phyloP scores from a whole-genome alignment of 805 yeast species.

The Monosporozyma yasuniensis region DNA sequence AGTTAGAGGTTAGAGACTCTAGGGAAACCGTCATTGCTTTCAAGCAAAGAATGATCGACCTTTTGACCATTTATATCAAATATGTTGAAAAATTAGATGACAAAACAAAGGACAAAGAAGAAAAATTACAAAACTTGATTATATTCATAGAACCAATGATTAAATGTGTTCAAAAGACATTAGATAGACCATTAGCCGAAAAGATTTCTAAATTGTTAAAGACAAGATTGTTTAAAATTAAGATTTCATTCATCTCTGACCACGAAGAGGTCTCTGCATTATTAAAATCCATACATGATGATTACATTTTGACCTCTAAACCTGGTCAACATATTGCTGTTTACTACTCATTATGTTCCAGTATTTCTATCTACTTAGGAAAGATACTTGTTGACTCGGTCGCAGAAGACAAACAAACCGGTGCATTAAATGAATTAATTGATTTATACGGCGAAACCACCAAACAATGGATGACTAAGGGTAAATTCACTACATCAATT shows the following conservation, averaged over 20 bases:
- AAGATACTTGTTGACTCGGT: constrained; percentile 37
- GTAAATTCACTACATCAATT: constrained; percentile 29
- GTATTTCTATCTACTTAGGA: constrained; percentile 41
- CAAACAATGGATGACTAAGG: constrained; percentile 47
- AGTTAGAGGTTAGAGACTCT: constrained; percentile 68
- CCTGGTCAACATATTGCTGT: constrained; percentile 31
- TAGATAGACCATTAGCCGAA: constrained; percentile 60
- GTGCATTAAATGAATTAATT: constrained; percentile 36
- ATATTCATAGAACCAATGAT: constrained; percentile 48
- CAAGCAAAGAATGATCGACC: constrained; percentile 69
- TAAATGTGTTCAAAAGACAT: constrained; percentile 52
- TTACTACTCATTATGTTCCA: constrained; percentile 53
- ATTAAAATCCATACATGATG: constrained; percentile 36
- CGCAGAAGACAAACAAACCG: constrained; percentile 28
- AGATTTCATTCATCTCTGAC: constrained; percentile 21
- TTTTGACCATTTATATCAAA: constrained; percentile 56
- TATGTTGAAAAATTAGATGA: constrained; percentile 29
- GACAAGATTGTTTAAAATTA: constrained; percentile 46
- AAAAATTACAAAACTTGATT: constrained; percentile 27
- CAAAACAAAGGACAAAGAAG: neutral
- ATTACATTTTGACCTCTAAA: constrained; percentile 29
- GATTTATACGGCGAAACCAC: constrained; percentile 49
- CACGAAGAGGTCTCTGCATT: constrained; percentile 16
- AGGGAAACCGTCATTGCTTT: constrained; percentile 69
- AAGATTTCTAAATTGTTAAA: constrained; percentile 69